Evolutionary conservation across 306 rosid genomes (phyloP).

Genomic region (Vigna trinervia): DNA sequence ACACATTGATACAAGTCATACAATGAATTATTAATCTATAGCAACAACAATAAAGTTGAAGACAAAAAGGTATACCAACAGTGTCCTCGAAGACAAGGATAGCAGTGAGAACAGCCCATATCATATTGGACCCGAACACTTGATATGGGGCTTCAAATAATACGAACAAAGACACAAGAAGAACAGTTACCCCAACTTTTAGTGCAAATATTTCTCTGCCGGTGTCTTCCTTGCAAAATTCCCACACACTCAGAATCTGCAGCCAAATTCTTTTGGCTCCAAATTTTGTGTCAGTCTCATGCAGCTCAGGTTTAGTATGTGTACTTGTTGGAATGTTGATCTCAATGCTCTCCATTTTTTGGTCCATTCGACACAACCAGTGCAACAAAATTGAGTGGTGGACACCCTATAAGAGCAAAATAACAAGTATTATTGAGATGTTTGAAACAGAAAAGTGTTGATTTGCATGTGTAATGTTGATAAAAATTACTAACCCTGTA

Average conservation of each 20-base stretch:
- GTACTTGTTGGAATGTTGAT: constrained; percentile 51
- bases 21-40: too few relatives aligned
- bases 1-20: not conserved
- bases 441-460: too few relatives aligned
- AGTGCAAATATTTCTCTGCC: constrained; percentile 64
- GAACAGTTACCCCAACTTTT: constrained; percentile 74
- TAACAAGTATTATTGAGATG: too few relatives aligned
- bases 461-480: too few relatives aligned
- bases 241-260: constrained; percentile 49
- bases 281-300: constrained; percentile 33
- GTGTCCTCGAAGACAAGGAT: constrained; percentile 79
- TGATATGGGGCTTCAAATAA: constrained; percentile 71
- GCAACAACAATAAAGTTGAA: too few relatives aligned
- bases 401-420: too few relatives aligned
- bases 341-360: constrained; percentile 54
- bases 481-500: too few relatives aligned
- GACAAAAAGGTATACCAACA: constrained; percentile 57
- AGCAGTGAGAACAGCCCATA: constrained; percentile 86
- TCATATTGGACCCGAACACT: constrained; percentile 63
- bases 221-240: constrained; percentile 61
- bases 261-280: constrained; percentile 39
- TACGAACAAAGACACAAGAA: constrained; percentile 68
- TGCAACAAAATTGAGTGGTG: not conserved
- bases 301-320: constrained; percentile 22
- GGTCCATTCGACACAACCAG: constrained; percentile 57